Evolutionary conservation across 192 early-diverging fungal species (phyloP), one percentile per base, ranked within the genome.

Genomic region (Geosiphon pyriformis): DNA sequence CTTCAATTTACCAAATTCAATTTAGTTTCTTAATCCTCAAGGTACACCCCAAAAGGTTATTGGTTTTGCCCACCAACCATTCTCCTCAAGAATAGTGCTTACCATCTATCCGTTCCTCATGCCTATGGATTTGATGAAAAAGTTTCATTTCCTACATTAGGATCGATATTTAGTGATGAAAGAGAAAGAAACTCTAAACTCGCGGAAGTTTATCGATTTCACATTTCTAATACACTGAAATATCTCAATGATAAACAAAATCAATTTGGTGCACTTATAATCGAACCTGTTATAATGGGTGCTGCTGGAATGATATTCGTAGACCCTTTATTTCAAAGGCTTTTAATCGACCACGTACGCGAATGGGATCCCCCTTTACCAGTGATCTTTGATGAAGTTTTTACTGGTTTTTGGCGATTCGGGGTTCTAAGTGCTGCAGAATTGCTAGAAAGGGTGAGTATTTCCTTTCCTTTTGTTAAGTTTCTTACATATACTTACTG

Each of bases 231-330:
- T 23, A 72, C 71, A 25, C 65, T 82, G 22, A 55, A 69, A 6
- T 23, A 55, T n/a, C 67, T 77, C 34, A 68, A 69, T 1, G 60
- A 72, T 18, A 67, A 73, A n/a, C 79, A 76, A 25, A 59, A 76
- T 12, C 72, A 70, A 6, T 79, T 82, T 70, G 81, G 79, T 46
- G 82, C 89, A 0, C 51, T 93, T 12, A 65, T 92, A 48, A 78
- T 93, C 70, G 92, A 93, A 61, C 92, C 92, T 0, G 69, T 92
- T 15, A 46, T 93, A 12, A 82, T 91, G 78, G 92, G 92, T 23
- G 89, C 92, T 11, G 92, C 90, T 25, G 92, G 92, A 50, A 93
- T 93, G 92, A 73, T 86, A 25, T 87, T 89, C 57, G 84, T 91
- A 20, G 88, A 90, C 59, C 92, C 92, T 23, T 72, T 85, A 10